Conservation (phyloP, 164 flowering plant genomes). For the Magnolia kwangsiensis region DNA sequence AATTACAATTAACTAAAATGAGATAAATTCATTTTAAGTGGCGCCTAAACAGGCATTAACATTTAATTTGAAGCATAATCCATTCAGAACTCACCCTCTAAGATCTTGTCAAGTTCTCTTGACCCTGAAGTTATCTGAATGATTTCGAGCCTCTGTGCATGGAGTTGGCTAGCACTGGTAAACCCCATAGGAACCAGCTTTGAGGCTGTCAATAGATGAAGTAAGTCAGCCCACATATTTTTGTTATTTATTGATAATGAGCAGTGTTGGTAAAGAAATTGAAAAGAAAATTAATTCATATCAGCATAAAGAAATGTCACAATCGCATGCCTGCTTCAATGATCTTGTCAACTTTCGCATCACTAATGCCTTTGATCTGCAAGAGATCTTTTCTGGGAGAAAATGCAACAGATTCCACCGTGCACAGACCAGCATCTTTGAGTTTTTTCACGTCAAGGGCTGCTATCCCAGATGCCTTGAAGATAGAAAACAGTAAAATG, state of each 20-base stretch:
- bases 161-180: constrained; percentile 87
- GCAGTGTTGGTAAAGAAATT: not conserved
- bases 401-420: constrained; percentile 84
- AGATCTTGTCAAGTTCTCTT: constrained; percentile 80
- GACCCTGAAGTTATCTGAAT: constrained; percentile 94
- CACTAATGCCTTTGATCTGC: constrained; percentile 94
- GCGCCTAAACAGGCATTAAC: not conserved
- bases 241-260: not conserved
- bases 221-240: not conserved
- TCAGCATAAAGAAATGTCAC: not conserved
- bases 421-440: constrained; percentile 90
- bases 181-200: constrained; percentile 91
- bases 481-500: not conserved
- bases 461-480: constrained; percentile 82
- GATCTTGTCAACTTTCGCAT: constrained; percentile 92
- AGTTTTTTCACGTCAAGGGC: constrained; percentile 88
- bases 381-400: constrained; percentile 88
- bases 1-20: no score
- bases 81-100: constrained; percentile 55
- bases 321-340: constrained; percentile 68
- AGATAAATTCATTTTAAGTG: no score
- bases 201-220: constrained; percentile 49
- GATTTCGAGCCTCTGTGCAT: constrained; percentile 86
- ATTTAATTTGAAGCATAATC: not conserved
- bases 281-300: not conserved